Evolutionary conservation across 768 basidiomycete genomes (phyloP).

Genomic region (Gelatoporia subvermispora): DNA sequence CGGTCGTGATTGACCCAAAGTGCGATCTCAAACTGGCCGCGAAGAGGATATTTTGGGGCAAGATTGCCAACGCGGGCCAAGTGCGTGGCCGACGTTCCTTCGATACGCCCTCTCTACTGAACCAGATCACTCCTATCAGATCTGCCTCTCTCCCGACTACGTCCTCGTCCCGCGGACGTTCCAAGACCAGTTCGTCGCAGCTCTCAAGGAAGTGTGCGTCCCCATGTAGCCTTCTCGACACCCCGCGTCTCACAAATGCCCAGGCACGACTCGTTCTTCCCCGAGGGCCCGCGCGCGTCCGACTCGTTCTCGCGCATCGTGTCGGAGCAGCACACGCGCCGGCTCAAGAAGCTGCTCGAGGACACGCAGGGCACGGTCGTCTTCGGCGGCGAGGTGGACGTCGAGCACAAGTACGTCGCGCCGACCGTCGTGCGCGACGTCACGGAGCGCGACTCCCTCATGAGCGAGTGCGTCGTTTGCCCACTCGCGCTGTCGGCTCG

Average conservation of each 20-base stretch:
- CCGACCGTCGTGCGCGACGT: slow-evolving; percentile 68
- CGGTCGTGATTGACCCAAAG: slow-evolving; percentile 60
- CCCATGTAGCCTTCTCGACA: background rate
- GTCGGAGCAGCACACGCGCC: slow-evolving; percentile 43
- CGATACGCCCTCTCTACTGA: background rate
- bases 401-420: slow-evolving; percentile 51
- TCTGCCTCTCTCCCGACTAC: slow-evolving; percentile 60
- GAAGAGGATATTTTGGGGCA: slow-evolving; percentile 72
- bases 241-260: background rate
- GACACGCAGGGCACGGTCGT: slow-evolving; percentile 60
- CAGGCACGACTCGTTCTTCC: slow-evolving; percentile 43
- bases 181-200: slow-evolving; percentile 31
- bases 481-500: background rate
- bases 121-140: slow-evolving; percentile 32
- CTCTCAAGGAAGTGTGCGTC: slow-evolving; percentile 37
- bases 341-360: slow-evolving; percentile 54
- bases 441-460: slow-evolving; percentile 56
- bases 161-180: slow-evolving; percentile 35
- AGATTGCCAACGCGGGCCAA: slow-evolving; percentile 59
- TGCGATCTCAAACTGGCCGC: slow-evolving; percentile 55
- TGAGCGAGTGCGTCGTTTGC: slow-evolving; percentile 54
- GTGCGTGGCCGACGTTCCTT: slow-evolving; percentile 14
- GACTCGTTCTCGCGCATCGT: slow-evolving; percentile 47
- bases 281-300: slow-evolving; percentile 27
- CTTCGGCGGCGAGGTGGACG: slow-evolving; percentile 56